These are phyloP conservation scores for Dictyostelium firmibasis DNA, from an alignment of 78 protist species.

Conservation along the genomic window DNA sequence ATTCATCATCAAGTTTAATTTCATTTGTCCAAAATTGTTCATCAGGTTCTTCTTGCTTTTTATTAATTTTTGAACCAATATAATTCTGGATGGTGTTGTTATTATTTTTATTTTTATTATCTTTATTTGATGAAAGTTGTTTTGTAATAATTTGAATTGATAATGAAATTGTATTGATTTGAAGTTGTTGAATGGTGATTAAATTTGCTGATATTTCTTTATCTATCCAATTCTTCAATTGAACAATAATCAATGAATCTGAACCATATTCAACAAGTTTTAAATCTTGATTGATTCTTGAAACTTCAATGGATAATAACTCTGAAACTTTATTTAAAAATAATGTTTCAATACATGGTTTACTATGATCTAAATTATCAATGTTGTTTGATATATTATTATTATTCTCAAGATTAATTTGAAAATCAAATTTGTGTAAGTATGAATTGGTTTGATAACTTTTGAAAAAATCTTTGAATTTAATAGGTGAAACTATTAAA, in stretches of 20 bases:
- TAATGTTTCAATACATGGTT: background rate
- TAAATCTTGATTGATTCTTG: constrained; percentile 16
- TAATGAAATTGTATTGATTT: constrained; percentile 14
- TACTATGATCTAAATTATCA: too few relatives aligned
- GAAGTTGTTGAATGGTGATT: constrained; percentile 33
- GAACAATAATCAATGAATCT: constrained; percentile 27
- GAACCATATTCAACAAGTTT: constrained; percentile 18
- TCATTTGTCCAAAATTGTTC: constrained; percentile 38
- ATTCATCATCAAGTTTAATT: background rate
- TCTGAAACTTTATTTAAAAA: constrained; percentile 26
- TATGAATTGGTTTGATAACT: background rate
- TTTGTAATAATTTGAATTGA: background rate
- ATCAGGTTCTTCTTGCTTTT: background rate
- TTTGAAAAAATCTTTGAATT: background rate
- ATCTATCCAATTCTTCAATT: constrained; percentile 59
- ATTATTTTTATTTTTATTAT: background rate
- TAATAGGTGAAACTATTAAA: background rate
- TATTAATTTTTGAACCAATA: too few relatives aligned
- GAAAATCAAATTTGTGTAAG: background rate
- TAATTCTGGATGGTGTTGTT: too few relatives aligned
- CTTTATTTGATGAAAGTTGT: background rate
- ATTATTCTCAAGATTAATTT: background rate
- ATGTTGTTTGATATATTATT: too few relatives aligned
- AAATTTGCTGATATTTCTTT: constrained; percentile 22
- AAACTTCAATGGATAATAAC: constrained; percentile 2